Evolutionary conservation across 106 monocot species (phyloP).

Genomic region (Allium fistulosum): DNA sequence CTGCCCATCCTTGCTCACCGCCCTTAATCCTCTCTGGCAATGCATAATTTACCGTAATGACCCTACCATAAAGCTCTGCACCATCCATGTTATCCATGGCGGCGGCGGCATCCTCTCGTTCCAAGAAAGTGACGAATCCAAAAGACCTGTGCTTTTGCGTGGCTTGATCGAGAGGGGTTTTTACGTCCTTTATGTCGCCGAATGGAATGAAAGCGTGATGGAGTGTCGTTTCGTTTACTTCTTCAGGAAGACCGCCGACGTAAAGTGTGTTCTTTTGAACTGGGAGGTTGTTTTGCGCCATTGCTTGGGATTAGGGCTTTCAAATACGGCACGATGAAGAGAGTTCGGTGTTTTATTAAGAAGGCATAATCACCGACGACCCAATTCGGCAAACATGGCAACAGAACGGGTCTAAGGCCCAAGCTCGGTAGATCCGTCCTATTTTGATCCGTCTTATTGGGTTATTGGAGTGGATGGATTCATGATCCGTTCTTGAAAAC

Average conservation of each 20-base stretch:
- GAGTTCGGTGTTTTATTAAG: background rate
- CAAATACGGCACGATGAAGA: background rate
- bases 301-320: background rate
- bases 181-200: conserved; percentile 98
- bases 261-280: conserved; percentile 95
- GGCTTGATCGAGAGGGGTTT: conserved; percentile 96
- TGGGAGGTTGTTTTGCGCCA: conserved; percentile 4
- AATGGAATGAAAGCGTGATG: conserved; percentile 96
- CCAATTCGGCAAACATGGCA: no score
- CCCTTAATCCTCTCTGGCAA: conserved; percentile 95
- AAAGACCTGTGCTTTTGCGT: conserved; percentile 99
- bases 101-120: conserved; percentile 88
- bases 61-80: conserved; percentile 77
- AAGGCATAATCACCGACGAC: background rate
- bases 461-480: no score
- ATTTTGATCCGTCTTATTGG: no score
- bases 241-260: conserved; percentile 87
- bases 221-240: conserved; percentile 86
- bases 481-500: no score
- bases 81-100: conserved; percentile 99
- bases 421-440: no score
- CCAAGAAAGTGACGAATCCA: conserved; percentile 96
- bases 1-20: conserved; percentile 93
- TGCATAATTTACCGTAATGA: conserved; percentile 86
- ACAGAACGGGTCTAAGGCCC: no score